Evolutionary conservation across 352 stramenopile genomes (phyloP).

Genomic region (Phytophthora macrochlamydospora): DNA sequence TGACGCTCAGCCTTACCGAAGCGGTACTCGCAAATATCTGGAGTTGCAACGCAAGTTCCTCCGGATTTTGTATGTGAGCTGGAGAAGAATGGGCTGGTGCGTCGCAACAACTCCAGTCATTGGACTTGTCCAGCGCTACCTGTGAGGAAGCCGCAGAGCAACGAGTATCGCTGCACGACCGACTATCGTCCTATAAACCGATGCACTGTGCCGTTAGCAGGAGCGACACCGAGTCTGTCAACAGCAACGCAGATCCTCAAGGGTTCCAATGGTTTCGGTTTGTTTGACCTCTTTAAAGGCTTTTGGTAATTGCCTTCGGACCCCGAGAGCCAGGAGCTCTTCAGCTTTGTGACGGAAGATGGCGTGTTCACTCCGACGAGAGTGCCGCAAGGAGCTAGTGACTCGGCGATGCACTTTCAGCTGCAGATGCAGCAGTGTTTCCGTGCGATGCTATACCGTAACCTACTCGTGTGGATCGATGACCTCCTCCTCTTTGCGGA

Average conservation of each 20-base stretch:
- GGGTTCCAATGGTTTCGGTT: conserved; percentile 16
- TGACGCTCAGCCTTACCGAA: conserved; percentile 2
- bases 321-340: conserved; percentile 13
- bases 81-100: conserved; percentile 11
- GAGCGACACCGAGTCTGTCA: conserved; percentile 19
- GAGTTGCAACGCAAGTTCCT: conserved; percentile 20
- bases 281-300: conserved; percentile 25
- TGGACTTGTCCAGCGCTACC: conserved; percentile 19
- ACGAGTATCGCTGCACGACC: conserved; percentile 22
- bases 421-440: background rate
- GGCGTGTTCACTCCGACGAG: conserved; percentile 24
- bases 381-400: background rate
- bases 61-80: conserved; percentile 16
- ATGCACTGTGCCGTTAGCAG: conserved; percentile 15
- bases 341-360: conserved; percentile 22
- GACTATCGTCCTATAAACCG: conserved; percentile 18
- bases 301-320: conserved; percentile 24
- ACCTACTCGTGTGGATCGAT: conserved; percentile 35
- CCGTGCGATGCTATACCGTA: background rate
- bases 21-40: conserved; percentile 7
- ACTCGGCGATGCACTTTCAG: background rate
- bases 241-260: conserved; percentile 9
- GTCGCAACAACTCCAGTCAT: conserved; percentile 16
- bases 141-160: conserved; percentile 13
- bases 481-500: conserved; percentile 28